Base-by-base conservation (phyloP, 768 basidiomycete species). In the Xanthoconium stramineum region DNA sequence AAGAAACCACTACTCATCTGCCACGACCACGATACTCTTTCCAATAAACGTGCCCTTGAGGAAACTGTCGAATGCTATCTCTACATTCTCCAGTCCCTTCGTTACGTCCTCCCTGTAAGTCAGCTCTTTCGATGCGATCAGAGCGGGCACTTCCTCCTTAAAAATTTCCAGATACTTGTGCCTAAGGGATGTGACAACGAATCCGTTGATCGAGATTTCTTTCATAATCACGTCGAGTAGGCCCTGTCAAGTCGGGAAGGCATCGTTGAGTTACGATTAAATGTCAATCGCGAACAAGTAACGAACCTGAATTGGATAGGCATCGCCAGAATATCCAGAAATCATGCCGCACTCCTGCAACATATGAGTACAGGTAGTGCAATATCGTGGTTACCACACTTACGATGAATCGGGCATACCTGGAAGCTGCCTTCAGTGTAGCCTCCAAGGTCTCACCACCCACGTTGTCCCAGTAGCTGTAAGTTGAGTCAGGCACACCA, bases 371-470 rank as follows among this genome's bases (percentile, higher is more conserved):
- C 10, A 5, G 0, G 9, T 8, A 1, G 14, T 7, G 3, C 19
- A 37, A 14, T 28, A 28, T 10, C 6, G 19, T 1, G 4, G 13
- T 5, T 36, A 39, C 8, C 6, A n/a, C 14, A 61, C 72, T 46
- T 4, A 74, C 64, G 44, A 86, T 77, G 56, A 87, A 82, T 11
- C 83, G 66, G 1, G 83, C 81, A 20, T 75, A 58, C 0, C 60
- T 48, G 0, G 73, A 76, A 1, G 84, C 75, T 39, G 74, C 75
- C 2, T 74, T 70, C 5, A 88, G 65, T 1, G 82, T 85, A 15
- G 77, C 74, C 9, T 88, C 85, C 6, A 88, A 72, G 0, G 75
- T 79, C 50, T 82, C 78, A 2, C 85, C 84, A 11, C 83, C 84
- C 12, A 86, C 84, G 42, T 81, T 78, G 57, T 84, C 82, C 65